Evolutionary conservation across 305 asterid species (phyloP).

Genomic region (Rubia tinctorum): DNA sequence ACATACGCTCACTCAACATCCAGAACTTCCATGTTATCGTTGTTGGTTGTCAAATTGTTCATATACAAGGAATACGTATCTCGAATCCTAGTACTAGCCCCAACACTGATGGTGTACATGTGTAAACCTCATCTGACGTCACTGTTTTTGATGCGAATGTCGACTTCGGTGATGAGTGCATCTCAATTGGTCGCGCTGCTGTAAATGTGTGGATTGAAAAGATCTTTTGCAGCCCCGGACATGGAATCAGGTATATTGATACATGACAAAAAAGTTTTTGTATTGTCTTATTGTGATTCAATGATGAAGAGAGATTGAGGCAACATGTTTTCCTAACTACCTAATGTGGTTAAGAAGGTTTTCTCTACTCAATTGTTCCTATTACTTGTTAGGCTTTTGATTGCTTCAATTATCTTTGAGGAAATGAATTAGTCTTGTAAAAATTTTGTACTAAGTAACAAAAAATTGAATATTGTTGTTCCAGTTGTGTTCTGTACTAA

Average conservation of each 20-base stretch:
- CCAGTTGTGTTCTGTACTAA: background rate
- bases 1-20: background rate
- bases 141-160: background rate
- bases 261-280: too few relatives aligned
- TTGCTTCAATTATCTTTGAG: background rate
- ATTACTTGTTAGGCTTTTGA: background rate
- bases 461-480: background rate
- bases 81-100: conserved; percentile 4
- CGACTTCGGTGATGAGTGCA: conserved; percentile 23
- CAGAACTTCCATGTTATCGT: conserved; percentile 4
- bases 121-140: background rate
- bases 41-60: background rate
- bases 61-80: background rate
- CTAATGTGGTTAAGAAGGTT: conserved; percentile 4
- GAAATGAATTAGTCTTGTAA: background rate
- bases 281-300: too few relatives aligned
- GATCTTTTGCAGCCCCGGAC: conserved; percentile 27
- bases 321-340: background rate
- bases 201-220: conserved; percentile 11
- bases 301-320: background rate
- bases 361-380: background rate
- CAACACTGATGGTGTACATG: conserved; percentile 20
- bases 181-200: conserved; percentile 15
- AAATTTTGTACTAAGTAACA: background rate
- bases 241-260: conserved; percentile 14